Evolutionary conservation across 2,329 filamentous ascomycete species (phyloP).

Genomic region (Emericellopsis cladophorae): DNA sequence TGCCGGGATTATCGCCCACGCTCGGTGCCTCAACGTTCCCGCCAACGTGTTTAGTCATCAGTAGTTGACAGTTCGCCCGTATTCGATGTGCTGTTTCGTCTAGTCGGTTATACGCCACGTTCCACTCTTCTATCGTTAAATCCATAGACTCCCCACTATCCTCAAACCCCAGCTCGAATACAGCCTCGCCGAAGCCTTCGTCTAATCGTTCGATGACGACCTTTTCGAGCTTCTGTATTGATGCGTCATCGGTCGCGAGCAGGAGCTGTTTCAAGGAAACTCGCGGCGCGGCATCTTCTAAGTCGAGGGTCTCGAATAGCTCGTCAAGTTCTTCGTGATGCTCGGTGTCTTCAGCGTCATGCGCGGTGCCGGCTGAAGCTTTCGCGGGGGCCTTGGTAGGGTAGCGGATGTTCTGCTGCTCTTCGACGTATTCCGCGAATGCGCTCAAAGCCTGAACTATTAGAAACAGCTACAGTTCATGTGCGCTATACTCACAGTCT

Average conservation of each 20-base stretch:
- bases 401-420: slow-evolving; percentile 69
- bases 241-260: slow-evolving; percentile 46
- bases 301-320: slow-evolving; percentile 79
- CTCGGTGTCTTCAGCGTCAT: slow-evolving; percentile 20
- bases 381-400: slow-evolving; percentile 18
- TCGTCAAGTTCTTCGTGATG: slow-evolving; percentile 79
- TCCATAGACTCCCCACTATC: slow-evolving; percentile 78
- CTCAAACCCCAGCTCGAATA: slow-evolving; percentile 89
- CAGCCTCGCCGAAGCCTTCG: slow-evolving; percentile 77
- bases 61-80: slow-evolving; percentile 64
- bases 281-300: slow-evolving; percentile 55
- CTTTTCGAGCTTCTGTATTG: slow-evolving; percentile 48
- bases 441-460: slow-evolving; percentile 63
- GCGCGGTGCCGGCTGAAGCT: slow-evolving; percentile 5
- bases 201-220: slow-evolving; percentile 57
- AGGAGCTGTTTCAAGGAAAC: slow-evolving; percentile 67
- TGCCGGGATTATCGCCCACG: slow-evolving; percentile 34
- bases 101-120: slow-evolving; percentile 54
- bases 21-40: slow-evolving; percentile 60
- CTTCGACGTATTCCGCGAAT: slow-evolving; percentile 94
- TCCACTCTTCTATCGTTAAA: slow-evolving; percentile 64
- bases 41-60: slow-evolving; percentile 85
- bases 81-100: slow-evolving; percentile 49
- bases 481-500: slow-evolving; percentile 50
- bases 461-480: too few species aligned